Percentiles rank a stretch among this genome's conserved stretches.
Evolutionary conservation across 2,329 filamentous ascomycete species (phyloP).

Genomic region (Salinomyces thailandicus): DNA sequence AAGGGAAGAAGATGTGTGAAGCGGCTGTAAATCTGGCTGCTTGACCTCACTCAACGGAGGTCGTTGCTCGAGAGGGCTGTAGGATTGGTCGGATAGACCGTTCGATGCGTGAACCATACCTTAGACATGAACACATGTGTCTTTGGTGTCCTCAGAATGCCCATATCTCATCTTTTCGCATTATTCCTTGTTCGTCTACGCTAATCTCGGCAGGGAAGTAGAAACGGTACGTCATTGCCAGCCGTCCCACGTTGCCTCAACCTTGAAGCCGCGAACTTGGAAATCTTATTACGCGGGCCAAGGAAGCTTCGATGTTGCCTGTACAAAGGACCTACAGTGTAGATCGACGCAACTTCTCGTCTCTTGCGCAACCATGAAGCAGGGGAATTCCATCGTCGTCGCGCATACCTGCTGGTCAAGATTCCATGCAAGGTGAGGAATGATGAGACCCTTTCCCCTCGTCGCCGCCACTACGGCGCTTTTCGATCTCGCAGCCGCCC

Average conservation of each 20-base stretch:
- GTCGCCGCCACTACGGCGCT: not conserved
- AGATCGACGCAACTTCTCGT: not conserved
- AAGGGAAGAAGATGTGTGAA: not conserved
- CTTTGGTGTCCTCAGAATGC: not conserved
- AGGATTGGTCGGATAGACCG: not conserved
- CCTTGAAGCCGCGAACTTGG: too few species aligned
- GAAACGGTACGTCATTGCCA: too few species aligned
- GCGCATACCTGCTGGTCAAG: not conserved
- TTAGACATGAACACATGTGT: not conserved
- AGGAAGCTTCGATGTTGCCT: not conserved
- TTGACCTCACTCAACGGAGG: conserved; percentile 8
- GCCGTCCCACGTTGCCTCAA: too few species aligned
- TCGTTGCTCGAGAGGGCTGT: not conserved
- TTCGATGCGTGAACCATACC: not conserved
- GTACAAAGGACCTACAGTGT: not conserved
- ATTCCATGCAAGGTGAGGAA: not conserved
- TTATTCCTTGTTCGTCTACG: too few species aligned
- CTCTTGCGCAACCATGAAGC: too few species aligned
- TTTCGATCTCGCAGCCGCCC: not conserved
- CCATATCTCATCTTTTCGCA: too few species aligned
- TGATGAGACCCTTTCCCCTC: not conserved
- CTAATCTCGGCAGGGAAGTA: too few species aligned
- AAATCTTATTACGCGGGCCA: too few species aligned
- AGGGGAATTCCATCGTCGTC: not conserved
- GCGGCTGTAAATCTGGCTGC: not conserved